Evolutionary conservation across 2,329 filamentous ascomycete species (phyloP), one percentile per base, ranked within the genome.

Genomic region (Aspergillus calidoustus): DNA sequence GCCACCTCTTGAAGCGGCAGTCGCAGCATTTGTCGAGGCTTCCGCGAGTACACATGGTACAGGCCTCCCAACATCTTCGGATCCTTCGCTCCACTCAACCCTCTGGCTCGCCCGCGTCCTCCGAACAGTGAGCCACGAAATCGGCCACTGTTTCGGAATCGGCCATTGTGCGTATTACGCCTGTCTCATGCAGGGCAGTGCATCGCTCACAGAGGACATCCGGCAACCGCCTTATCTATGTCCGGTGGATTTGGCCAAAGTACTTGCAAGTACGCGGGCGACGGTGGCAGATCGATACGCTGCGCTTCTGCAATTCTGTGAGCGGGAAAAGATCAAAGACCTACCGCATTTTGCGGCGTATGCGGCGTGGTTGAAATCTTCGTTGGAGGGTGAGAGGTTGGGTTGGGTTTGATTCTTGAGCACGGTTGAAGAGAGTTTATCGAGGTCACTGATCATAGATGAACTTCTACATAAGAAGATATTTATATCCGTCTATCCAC

Each of bases 71-170:
- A 2, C 7, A 11, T 53, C 22, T 15, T 25, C 49, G 19, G 3
- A 4, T 19, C 13, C 61, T 51, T 30, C 41, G 15, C 44, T 38
- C 31, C 54, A 62, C 25, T 41, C 34, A 0, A 80, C 75, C 0
- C 69, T 88, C 2, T 91, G 87, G 86, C 81, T 90, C 15, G 81
- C 81, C 8, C 80, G 84, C 13, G 72, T 86, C 2, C 86, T 80
- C 56, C 83, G 83, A 54, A 89, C 88, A 0, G 84, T 83, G 1
- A 81, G 82, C 1, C 89, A 91, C 69, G 89, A 91, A 69, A 73
- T 91, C 0, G 86, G 87, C 0, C 89, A 91, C 71, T 91, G 88
- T 68, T 82, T 91, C 44, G 86, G 85, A 0, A 79, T 91, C 17
- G 88, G 74, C 7, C 88, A 91, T 69, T 91, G 89, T 69, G 76